phyloP scores from a whole-genome alignment of 1,284 basidiomycete species.

The Mrakiaceae sp. region DNA sequence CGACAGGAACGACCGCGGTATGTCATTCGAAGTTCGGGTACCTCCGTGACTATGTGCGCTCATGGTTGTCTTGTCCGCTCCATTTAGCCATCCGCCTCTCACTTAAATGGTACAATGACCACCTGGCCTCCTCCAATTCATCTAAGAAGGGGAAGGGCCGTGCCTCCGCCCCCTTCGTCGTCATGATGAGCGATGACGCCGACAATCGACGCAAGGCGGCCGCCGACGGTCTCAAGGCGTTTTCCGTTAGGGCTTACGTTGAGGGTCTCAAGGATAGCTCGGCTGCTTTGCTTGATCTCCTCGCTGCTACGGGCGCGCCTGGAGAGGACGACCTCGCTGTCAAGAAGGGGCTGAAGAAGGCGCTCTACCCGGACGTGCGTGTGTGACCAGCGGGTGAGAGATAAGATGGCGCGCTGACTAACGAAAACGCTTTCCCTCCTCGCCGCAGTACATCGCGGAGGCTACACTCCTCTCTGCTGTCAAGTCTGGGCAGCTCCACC shows the following conservation, averaged over 20 bases:
- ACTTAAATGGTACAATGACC: conserved; percentile 69
- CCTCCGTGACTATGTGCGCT: not conserved
- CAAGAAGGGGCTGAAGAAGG: conserved; percentile 37
- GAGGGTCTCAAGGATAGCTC: conserved; percentile 52
- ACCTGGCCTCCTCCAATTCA: conserved; percentile 46
- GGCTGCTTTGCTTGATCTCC: conserved; percentile 60
- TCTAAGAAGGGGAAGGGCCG: conserved; percentile 36
- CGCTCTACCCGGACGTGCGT: conserved; percentile 65
- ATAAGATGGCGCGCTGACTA: not conserved
- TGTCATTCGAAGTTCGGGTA: conserved; percentile 18
- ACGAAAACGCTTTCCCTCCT: not conserved
- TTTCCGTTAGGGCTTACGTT: conserved; percentile 69
- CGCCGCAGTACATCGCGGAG: conserved; percentile 63
- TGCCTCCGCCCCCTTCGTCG: conserved; percentile 46
- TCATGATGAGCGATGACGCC: conserved; percentile 81
- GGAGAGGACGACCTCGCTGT: conserved; percentile 45
- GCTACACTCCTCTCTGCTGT: conserved; percentile 68
- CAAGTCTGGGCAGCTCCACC: conserved; percentile 69
- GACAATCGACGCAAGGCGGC: conserved; percentile 69
- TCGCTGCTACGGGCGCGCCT: conserved; percentile 49
- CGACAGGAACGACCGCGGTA: conserved; percentile 84
- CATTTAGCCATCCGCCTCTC: conserved; percentile 66
- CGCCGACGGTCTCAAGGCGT: conserved; percentile 51
- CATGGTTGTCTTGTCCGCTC: not conserved
- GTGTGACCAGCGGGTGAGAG: not conserved